Evolutionary conservation across 495 filamentous ascomycete species (phyloP).

Genomic region (Penicillium argentinense): DNA sequence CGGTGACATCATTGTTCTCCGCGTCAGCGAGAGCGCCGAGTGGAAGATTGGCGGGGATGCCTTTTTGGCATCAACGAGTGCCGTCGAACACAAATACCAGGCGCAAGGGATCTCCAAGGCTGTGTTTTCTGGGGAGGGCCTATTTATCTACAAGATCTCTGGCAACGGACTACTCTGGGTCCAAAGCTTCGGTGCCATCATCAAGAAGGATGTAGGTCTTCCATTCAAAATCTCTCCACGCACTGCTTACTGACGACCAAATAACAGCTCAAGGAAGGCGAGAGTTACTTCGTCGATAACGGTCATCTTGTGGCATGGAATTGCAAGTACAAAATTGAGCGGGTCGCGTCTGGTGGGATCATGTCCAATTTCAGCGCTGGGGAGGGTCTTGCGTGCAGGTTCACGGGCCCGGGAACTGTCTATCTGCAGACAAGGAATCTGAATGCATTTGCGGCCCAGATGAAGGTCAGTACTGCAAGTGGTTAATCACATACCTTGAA

Average conservation of each 20-base stretch:
- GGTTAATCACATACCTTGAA: slow-evolving; percentile 15
- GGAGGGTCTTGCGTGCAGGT: slow-evolving; percentile 92
- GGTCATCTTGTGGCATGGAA: slow-evolving; percentile 98
- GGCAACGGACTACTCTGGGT: slow-evolving; percentile 83
- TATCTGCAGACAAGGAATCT: slow-evolving; percentile 94
- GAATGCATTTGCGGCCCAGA: slow-evolving; percentile 50
- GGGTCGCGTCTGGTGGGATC: slow-evolving; percentile 85
- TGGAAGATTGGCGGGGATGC: slow-evolving; percentile 85
- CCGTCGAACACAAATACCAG: slow-evolving; percentile 79
- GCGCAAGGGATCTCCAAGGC: slow-evolving; percentile 85
- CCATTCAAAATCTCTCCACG: neutral
- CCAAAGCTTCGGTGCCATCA: slow-evolving; percentile 90
- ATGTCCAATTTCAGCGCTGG: slow-evolving; percentile 74
- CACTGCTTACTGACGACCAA: neutral
- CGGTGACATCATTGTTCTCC: slow-evolving; percentile 83
- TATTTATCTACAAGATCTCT: slow-evolving; percentile 86
- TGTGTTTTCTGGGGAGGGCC: slow-evolving; percentile 88
- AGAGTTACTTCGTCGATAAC: slow-evolving; percentile 92
- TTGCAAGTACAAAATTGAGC: slow-evolving; percentile 83
- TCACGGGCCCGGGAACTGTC: slow-evolving; percentile 86
- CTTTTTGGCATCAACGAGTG: slow-evolving; percentile 75
- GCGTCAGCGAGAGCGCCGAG: slow-evolving; percentile 60
- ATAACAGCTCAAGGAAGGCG: slow-evolving; percentile 65
- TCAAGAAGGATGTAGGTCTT: slow-evolving; percentile 83
- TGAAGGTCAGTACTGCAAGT: slow-evolving; percentile 34